Evolutionary conservation across 2,329 filamentous ascomycete genomes (phyloP).

Genomic region (Hymenoscyphus fraxineus): DNA sequence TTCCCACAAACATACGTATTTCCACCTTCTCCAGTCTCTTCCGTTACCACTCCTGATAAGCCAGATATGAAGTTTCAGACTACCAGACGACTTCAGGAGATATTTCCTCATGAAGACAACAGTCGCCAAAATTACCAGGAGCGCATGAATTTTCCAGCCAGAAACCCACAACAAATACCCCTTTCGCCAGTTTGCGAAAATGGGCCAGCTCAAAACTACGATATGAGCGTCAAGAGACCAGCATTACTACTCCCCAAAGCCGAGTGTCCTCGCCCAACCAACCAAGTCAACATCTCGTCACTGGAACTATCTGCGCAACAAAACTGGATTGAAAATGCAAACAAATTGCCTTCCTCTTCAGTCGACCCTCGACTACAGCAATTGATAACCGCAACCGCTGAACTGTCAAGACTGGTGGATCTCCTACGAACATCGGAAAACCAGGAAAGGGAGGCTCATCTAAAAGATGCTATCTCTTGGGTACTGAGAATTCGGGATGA

Average conservation of each 20-base stretch:
- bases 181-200: conserved; percentile 12
- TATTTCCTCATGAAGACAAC: background rate
- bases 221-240: background rate
- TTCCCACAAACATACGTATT: conserved; percentile 1
- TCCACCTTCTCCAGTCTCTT: conserved; percentile 10
- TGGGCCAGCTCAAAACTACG: background rate
- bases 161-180: background rate
- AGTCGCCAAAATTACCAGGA: background rate
- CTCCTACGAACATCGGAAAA: background rate
- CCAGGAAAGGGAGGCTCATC: background rate
- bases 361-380: background rate
- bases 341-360: background rate
- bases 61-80: conserved; percentile 4
- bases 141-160: background rate
- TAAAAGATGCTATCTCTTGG: conserved; percentile 8
- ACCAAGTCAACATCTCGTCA: conserved; percentile 9
- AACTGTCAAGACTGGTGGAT: conserved; percentile 5
- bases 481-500: conserved; percentile 9
- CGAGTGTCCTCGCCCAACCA: conserved; percentile 3
- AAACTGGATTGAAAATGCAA: background rate
- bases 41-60: conserved; percentile 4
- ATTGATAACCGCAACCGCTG: background rate
- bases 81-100: conserved; percentile 4
- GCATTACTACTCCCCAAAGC: conserved; percentile 2
- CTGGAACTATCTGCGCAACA: conserved; percentile 6